A percentile compares a stretch with the other conserved stretches of the same genome.
These are phyloP conservation scores for Cyphellophora attinorum DNA, from an alignment of 2,329 filamentous ascomycete genomes.

Conservation along the genomic window DNA sequence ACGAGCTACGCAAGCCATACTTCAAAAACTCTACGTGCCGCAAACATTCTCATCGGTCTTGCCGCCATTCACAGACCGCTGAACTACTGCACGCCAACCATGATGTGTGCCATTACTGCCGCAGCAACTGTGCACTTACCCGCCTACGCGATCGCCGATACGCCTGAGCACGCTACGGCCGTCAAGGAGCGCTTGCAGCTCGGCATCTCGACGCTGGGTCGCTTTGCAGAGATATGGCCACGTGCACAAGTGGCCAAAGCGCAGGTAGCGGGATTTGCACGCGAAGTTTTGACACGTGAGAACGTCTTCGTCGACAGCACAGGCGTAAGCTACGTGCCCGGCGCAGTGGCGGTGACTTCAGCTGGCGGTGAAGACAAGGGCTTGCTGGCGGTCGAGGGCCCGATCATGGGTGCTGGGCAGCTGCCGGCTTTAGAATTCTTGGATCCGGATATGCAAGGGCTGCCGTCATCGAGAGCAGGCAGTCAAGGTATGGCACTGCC, in stretches of 20 bases:
- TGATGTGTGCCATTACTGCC: slow-evolving; percentile 69
- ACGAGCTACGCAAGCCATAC: slow-evolving; percentile 15
- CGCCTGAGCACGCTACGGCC: slow-evolving; percentile 13
- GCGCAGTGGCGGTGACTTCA: too few species aligned
- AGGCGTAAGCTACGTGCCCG: too few species aligned
- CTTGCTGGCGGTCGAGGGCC: too few species aligned
- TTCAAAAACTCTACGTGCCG: slow-evolving; percentile 68
- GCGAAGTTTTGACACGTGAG: slow-evolving; percentile 13
- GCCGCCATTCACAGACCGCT: slow-evolving; percentile 50
- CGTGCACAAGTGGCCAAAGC: slow-evolving; percentile 20
- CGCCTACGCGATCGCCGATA: slow-evolving; percentile 57
- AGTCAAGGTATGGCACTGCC: too few species aligned
- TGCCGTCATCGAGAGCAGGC: too few species aligned
- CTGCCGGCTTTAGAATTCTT: too few species aligned
- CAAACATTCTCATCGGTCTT: slow-evolving; percentile 68
- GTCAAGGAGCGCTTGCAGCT: slow-evolving; percentile 24
- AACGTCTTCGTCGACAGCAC: slow-evolving; percentile 10
- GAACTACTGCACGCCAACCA: slow-evolving; percentile 70
- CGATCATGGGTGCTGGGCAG: too few species aligned
- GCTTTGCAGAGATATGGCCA: slow-evolving; percentile 23
- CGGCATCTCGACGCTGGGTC: slow-evolving; percentile 20
- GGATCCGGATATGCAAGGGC: too few species aligned
- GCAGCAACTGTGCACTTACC: slow-evolving; percentile 74
- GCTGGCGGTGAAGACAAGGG: too few species aligned
- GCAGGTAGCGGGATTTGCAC: slow-evolving; percentile 20